Evolutionary conservation across 2,329 filamentous ascomycete species (phyloP), one percentile per base, ranked within the genome.

Genomic region (Exophiala spinifera): DNA sequence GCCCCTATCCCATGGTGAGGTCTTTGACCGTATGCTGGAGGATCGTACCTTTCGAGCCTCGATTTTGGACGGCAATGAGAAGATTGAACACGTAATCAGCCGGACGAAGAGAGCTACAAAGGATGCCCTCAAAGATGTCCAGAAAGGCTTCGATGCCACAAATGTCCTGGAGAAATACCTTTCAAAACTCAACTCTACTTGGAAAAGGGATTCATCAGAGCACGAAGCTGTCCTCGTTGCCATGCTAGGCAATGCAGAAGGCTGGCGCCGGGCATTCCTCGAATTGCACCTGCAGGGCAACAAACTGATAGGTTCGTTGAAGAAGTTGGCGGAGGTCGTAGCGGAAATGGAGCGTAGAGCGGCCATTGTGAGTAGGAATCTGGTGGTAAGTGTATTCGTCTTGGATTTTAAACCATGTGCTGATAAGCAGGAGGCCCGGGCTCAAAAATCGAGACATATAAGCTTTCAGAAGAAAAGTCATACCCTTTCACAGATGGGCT

Each of bases 201-300:
- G 79, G 61, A 83, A 82, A 69, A 79, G 83, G 52, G 72, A 79
- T 48, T 74, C 79, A 14, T 70, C 74, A 21, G 83, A 86, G 45
- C 81, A 88, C 19, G 78, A 80, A 33, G 85, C 88, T 44, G 89
- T 96, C 17, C 94, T 88, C 63, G 82, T 86, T 37, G 90, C 91
- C 34, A 97, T 97, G 91, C 87, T 88, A 65, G 89, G 89, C 31
- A 97, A 97, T 64, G 86, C 91, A 7, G 88, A 95, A 60, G 91
- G 91, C 40, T 97, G 92, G 92, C 83, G 86, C 54, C 84, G 85
- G 53, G 90, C 90, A 5, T 86, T 96, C 65, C 79, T 84, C 50
- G 86, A 87, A 51, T 77, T 96, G 55, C 85, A 90, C 67, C 80
- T 81, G 19, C 89, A 87, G 66, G 85, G 86, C 13, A 82, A 86